Base-by-base conservation (phyloP, 2,329 filamentous ascomycete species). In the Gaeumannomyces tritici region DNA sequence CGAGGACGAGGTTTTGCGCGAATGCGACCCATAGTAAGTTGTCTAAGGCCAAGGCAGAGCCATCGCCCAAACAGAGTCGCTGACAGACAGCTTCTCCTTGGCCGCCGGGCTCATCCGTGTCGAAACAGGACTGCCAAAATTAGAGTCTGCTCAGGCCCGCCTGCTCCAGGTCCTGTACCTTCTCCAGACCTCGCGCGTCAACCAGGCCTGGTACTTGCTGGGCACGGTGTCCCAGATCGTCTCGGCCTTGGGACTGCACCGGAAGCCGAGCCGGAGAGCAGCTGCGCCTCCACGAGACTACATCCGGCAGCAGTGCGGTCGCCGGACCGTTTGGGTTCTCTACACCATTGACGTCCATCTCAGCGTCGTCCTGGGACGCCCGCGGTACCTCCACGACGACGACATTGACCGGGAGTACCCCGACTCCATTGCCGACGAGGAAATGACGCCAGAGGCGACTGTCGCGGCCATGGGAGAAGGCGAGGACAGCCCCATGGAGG, bases 301-400 rank as follows among this genome's bases (percentile, higher is more conserved):
- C 57, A 75, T 80, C 11, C 70, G 76, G 3, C 70, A 72, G 0
- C 83, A 88, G 64, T 81, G 82, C 55, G 77, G 81, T 1, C 82
- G 82, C 63, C 75, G 85, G 9, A 78, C 81, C 0, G 87, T 88
- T 60, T 88, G 85, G 85, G 80, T 80, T 3, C 80, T 82, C 0
- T 88, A 88, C 67, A 82, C 80, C 0, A 72, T 88, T 1, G 85
- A 88, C 66, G 84, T 84, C 54, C 87, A 87, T 62, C 73, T 88
- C 1, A 82, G 83, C 28, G 82, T 86, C n/a, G 82, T 86, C 24
- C 80, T 87, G 33, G 85, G 85, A 0, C 76, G 85, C 7, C 85
- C 85, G 1, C 72, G 83, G 9, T 77, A 85, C 18, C 82, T 86
- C 29, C 84, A 85, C 31, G 8, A 33, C 31, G 31, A 33, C 31